Base-by-base conservation (phyloP, 169 alveolate species). In the Eimeria zaria region DNA sequence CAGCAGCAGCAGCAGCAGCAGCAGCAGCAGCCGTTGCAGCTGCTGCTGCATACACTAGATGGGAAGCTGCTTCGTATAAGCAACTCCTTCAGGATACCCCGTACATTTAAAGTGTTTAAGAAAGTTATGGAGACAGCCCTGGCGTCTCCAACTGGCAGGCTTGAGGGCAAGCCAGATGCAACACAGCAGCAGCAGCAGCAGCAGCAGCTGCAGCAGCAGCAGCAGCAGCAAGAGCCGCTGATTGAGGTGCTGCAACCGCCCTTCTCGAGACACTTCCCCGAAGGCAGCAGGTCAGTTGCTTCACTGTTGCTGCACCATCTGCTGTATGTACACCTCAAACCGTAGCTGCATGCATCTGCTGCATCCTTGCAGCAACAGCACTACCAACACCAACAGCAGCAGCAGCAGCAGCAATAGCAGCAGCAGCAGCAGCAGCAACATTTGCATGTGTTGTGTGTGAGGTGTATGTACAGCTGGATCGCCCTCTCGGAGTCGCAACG, bases 171-270 rank as follows among this genome's bases (percentile, higher is more conserved):
- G 7, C 9, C 4, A 9, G 91, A 30, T 18, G 41, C 39, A 33
- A 3, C 16, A 53, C 33, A 53, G 83, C 58, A 33, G 55, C 89
- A 20, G 81, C 89, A 36, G 83, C 30, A 30, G 80, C 48, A 51
- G 44, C 53, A 20, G 60, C 30, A 36, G 74, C 48, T 16, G 64
- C 60, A 74, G 67, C 62, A 85, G 55, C 90, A 55, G 58, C 58
- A 69, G 33, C 83, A 91, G 83, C 81, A 74, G 51, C 76, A 53
- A 27, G 64, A 74, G 67, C 81, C 90, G 39, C 96, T 91, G 36
- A 55, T 91, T 11, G 91, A 74, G 83, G 81, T 91, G 81, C 91
- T 91, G 51, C 96, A 74, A 69, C 96, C 91, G 24, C 96, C 95
- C 51, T 90, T 90, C 41, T 90, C 69, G 89, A 71, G 78, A 62